phyloP scores from a whole-genome alignment of 2,329 filamentous ascomycete genomes.

The Chrysoporthe deuterocubensis region DNA sequence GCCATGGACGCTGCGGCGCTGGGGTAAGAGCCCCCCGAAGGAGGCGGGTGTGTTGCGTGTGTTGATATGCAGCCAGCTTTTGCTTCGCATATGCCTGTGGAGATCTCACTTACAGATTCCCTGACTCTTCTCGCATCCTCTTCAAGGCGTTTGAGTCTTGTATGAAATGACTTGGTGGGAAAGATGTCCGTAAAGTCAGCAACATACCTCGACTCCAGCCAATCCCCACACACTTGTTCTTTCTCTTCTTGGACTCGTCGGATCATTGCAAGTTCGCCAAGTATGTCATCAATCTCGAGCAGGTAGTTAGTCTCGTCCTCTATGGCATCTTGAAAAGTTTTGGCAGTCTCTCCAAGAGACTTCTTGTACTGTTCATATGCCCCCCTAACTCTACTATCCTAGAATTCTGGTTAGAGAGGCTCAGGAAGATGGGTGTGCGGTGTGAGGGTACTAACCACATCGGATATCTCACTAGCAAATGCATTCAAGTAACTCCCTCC shows the following conservation, averaged over 20 bases:
- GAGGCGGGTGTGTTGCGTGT: not conserved
- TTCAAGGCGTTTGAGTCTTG: not conserved
- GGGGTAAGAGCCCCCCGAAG: no score
- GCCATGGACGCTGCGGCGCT: not conserved
- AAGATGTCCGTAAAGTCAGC: no score
- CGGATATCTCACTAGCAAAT: constrained; percentile 4
- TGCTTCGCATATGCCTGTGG: no score
- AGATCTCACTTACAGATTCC: not conserved
- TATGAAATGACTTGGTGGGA: not conserved
- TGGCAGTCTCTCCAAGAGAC: not conserved
- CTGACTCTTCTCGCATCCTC: constrained; percentile 5
- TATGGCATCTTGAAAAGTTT: not conserved
- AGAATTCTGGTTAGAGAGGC: no score
- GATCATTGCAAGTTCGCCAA: constrained; percentile 3
- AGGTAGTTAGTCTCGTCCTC: not conserved
- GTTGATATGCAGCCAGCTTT: no score
- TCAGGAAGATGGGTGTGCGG: not conserved
- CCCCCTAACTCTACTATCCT: not conserved
- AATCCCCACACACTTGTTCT: not conserved
- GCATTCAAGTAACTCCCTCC: constrained; percentile 1
- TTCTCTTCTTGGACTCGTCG: constrained; percentile 4
- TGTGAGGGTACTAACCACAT: not conserved
- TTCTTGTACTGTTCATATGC: not conserved
- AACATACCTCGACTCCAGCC: not conserved
- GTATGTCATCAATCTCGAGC: constrained; percentile 3